phyloP scores from a whole-genome alignment of 2,329 filamentous ascomycete species.

The Fusarium coffeatum region DNA sequence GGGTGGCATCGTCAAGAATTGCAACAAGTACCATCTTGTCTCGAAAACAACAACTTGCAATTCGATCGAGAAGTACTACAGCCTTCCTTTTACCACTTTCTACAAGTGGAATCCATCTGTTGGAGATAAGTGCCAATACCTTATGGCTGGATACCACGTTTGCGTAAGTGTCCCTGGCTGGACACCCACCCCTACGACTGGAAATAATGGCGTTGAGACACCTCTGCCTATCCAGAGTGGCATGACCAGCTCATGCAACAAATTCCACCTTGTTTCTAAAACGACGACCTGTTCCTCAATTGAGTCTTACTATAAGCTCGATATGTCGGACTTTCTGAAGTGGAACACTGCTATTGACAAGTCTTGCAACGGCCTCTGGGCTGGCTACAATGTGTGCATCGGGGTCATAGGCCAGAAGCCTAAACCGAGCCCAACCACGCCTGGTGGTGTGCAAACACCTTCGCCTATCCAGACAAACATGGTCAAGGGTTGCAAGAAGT shows the following conservation, averaged over 20 bases:
- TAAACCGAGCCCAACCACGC: neutral
- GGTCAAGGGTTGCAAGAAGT: neutral
- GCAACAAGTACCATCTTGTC: no score
- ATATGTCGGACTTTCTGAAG: neutral
- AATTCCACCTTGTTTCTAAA: neutral
- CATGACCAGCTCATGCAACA: neutral
- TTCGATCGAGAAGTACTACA: no score
- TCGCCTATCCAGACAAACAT: neutral
- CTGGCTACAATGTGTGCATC: neutral
- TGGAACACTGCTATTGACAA: neutral
- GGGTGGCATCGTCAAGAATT: no score
- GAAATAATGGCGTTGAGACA: neutral
- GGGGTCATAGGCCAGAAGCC: neutral
- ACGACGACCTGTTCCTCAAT: neutral
- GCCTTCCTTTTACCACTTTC: no score
- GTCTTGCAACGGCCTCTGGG: neutral
- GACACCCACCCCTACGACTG: no score
- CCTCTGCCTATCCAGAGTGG: neutral
- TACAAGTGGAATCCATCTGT: no score
- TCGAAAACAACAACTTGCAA: no score
- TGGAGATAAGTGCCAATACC: no score
- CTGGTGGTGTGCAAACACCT: neutral
- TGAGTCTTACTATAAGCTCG: neutral
- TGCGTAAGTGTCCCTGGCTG: no score
- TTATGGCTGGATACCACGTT: no score